Base-by-base conservation (phyloP, 1,284 basidiomycete species). In the Pisolithus thermaeus region DNA sequence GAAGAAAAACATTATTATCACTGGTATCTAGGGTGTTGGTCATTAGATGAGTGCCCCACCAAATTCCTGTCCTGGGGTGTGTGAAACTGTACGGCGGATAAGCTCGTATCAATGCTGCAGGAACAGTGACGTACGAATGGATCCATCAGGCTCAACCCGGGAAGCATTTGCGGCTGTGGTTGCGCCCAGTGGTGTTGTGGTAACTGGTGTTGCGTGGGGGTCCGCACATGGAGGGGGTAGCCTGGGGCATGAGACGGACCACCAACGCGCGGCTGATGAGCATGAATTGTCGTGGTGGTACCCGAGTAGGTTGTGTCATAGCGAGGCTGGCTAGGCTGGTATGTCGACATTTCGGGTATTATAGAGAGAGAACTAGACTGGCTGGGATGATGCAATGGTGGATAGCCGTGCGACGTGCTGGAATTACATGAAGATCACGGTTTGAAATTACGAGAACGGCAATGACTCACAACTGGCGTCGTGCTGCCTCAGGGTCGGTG, bases 261-360 rank as follows among this genome's bases (percentile, higher is more conserved):
- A 4, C 63, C 54, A 52, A 70, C 62, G 53, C 67, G 63, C 41
- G 62, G 14, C 20, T 49, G 30, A 30, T 45, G 38, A 8, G 58
- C 30, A 46, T 68, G 69, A 62, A 57, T 59, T 61, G 65, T 41
- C 27, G 56, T 8, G n/a, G 58, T 20, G 28, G 54, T 12, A 44
- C 55, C 43, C 27, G 56, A 54, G 56, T 79, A 80, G 28, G 67
- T 39, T 51, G 70, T 55, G 40, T 80, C 75, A 56, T 83, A 83
- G 56, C 79, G 80, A 46, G 70, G 62, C 44, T 66, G 63, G 38
- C 20, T 52, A 22, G 68, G 57, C 56, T 74, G 71, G 67, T 83
- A 82, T 63, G 76, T 61, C 51, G 73, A 61, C 52, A 78, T 66
- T 64, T 84, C 82, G 61, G 82, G 77, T 61, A 84, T 80, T 64